Conservation (phyloP, 352 stramenopile species). For the Globisporangium middletonii region DNA sequence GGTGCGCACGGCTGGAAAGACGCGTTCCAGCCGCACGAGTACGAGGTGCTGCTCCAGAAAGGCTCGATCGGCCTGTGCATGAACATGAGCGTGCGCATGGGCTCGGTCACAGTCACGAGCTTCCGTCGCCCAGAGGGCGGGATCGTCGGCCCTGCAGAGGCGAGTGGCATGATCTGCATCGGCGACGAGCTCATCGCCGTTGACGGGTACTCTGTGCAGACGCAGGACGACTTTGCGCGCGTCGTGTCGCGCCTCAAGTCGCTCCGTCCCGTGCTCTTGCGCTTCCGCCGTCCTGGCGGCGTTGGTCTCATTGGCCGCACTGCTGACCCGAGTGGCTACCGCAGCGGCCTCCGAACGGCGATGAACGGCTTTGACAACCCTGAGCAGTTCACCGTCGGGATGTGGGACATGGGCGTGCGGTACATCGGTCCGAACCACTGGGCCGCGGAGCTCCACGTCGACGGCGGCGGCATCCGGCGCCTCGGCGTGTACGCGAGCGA, state of each 20-base stretch:
- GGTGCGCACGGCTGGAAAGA: constrained; percentile 63
- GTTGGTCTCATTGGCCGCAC: constrained; percentile 30
- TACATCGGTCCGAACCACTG: constrained; percentile 72
- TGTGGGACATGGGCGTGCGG: constrained; percentile 82
- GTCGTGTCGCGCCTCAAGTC: constrained; percentile 82
- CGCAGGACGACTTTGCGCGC: constrained; percentile 74
- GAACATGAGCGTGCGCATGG: constrained; percentile 86
- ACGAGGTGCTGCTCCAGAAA: constrained; percentile 84
- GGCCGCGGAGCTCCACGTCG: constrained; percentile 78
- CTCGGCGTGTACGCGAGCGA: constrained; percentile 66
- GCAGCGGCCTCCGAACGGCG: constrained; percentile 57
- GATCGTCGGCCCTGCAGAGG: constrained; percentile 76
- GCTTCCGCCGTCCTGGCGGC: constrained; percentile 60
- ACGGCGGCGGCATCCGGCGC: constrained; percentile 73
- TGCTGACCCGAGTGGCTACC: constrained; percentile 43
- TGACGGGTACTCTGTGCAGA: constrained; percentile 72
- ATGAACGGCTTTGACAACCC: constrained; percentile 64
- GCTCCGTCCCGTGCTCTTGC: constrained; percentile 64
- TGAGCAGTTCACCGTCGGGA: constrained; percentile 66
- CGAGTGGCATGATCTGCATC: constrained; percentile 69
- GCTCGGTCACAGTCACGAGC: constrained; percentile 75
- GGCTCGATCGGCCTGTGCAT: constrained; percentile 84
- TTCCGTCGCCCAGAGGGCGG: constrained; percentile 70
- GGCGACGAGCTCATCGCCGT: constrained; percentile 79
- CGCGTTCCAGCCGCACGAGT: constrained; percentile 64